A percentile compares a stretch with the other conserved stretches of the same genome.
These are phyloP conservation scores for Thelonectria discophora DNA, from an alignment of 2,329 filamentous ascomycete species.

Conservation along the genomic window DNA sequence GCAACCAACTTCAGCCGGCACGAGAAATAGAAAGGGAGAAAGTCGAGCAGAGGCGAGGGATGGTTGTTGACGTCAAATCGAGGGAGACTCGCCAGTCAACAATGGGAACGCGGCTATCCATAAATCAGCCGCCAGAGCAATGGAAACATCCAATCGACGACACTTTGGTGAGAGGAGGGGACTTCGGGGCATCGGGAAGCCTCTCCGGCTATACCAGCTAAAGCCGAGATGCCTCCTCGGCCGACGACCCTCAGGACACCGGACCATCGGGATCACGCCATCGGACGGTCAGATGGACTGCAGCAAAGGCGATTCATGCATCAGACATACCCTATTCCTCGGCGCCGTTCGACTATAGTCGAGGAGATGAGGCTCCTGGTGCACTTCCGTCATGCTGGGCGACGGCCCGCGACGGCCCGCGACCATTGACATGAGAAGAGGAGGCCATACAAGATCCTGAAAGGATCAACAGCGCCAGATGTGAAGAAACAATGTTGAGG, in stretches of 20 bases:
- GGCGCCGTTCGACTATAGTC: background rate
- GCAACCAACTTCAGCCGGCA: background rate
- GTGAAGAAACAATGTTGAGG: slow-evolving; percentile 9
- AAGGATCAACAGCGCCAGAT: background rate
- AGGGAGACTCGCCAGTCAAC: background rate
- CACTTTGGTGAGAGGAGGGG: background rate
- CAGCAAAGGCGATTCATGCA: background rate
- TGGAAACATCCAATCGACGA: background rate
- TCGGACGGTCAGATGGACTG: background rate
- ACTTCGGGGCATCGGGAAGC: background rate
- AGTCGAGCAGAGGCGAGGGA: background rate
- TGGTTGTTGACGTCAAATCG: background rate
- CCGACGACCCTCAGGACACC: background rate
- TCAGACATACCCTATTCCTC: background rate
- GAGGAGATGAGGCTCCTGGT: background rate
- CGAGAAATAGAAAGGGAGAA: background rate
- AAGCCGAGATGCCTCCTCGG: background rate
- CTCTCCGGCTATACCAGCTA: background rate
- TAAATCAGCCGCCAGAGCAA: background rate
- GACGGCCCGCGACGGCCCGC: background rate
- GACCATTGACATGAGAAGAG: background rate
- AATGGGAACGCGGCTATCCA: background rate
- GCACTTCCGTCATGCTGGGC: background rate
- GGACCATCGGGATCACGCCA: slow-evolving; percentile 1
- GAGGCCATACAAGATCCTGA: background rate